A percentile compares a stretch with the other conserved stretches of the same genome.
phyloP scores from a whole-genome alignment of 306 rosid genomes.

The Dalbergia oliveri region DNA sequence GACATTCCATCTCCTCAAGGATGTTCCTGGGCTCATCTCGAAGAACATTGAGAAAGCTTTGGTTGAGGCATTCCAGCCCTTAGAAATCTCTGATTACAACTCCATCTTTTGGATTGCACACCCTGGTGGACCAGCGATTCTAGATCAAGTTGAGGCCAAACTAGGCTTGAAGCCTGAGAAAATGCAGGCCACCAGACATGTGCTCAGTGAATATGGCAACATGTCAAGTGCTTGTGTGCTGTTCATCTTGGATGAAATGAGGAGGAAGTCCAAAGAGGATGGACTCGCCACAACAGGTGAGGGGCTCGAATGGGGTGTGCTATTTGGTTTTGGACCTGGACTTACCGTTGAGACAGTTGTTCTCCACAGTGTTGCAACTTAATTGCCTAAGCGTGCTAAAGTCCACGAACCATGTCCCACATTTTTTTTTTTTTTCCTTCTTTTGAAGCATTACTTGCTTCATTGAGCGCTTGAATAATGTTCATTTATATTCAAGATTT shows the following conservation, averaged over 20 bases:
- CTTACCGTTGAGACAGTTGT: slow-evolving; percentile 49
- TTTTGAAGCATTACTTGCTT: neutral
- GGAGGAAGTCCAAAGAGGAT: slow-evolving; percentile 37
- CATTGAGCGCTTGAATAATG: slow-evolving; percentile 18
- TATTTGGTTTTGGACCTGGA: slow-evolving; percentile 48
- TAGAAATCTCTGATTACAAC: slow-evolving; percentile 48
- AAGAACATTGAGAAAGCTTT: slow-evolving; percentile 46
- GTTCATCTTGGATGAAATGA: slow-evolving; percentile 43
- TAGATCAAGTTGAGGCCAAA: slow-evolving; percentile 51
- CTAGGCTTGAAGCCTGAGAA: slow-evolving; percentile 41
- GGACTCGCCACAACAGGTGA: slow-evolving; percentile 48
- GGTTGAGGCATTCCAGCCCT: slow-evolving; percentile 41
- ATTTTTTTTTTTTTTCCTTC: neutral
- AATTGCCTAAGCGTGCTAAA: neutral
- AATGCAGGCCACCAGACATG: slow-evolving; percentile 41
- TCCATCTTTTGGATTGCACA: slow-evolving; percentile 53
- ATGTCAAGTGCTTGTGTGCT: slow-evolving; percentile 52
- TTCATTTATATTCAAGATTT: neutral
- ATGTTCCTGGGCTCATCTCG: slow-evolving; percentile 44
- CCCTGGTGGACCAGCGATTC: slow-evolving; percentile 49
- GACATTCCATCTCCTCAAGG: slow-evolving; percentile 47
- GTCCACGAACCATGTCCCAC: neutral
- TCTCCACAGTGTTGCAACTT: slow-evolving; percentile 39
- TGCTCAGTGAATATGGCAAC: slow-evolving; percentile 49
- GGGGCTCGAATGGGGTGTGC: slow-evolving; percentile 54